phyloP scores from a whole-genome alignment of 495 filamentous ascomycete species.

The Penicillium chermesinum region DNA sequence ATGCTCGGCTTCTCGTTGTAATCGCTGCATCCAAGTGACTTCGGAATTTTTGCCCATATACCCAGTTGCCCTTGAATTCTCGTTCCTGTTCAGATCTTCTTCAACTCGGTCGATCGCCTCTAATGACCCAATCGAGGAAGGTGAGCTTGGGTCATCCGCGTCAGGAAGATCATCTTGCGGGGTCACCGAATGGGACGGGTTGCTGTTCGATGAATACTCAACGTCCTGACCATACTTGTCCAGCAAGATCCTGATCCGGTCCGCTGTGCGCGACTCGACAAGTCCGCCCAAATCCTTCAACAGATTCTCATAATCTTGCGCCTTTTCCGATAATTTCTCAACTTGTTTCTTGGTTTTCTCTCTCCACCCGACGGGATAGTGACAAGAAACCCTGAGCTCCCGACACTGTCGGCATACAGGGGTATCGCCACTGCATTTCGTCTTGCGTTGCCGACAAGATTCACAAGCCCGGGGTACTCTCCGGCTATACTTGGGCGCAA shows the following conservation, averaged over 20 bases:
- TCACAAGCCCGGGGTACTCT: constrained; percentile 59
- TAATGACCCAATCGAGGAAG: constrained; percentile 56
- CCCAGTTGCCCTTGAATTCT: constrained; percentile 49
- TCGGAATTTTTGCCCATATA: constrained; percentile 65
- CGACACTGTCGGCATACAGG: constrained; percentile 55
- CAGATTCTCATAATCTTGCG: constrained; percentile 46
- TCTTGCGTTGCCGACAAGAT: constrained; percentile 65
- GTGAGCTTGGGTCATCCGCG: constrained; percentile 16
- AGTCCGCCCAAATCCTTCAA: constrained; percentile 34
- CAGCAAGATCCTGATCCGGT: constrained; percentile 34
- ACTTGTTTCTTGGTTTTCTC: constrained; percentile 52
- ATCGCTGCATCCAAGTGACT: constrained; percentile 55
- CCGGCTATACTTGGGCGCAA: constrained; percentile 34
- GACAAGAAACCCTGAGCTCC: constrained; percentile 45
- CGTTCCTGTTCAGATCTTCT: constrained; percentile 53
- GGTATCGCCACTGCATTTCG: constrained; percentile 57
- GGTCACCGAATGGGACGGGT: constrained; percentile 28
- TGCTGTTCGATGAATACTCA: constrained; percentile 25
- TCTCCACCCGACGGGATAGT: constrained; percentile 54
- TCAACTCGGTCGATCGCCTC: constrained; percentile 57
- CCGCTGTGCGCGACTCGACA: constrained; percentile 30
- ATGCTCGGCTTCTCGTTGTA: constrained; percentile 35
- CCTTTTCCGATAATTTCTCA: constrained; percentile 41
- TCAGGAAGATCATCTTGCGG: constrained; percentile 30
- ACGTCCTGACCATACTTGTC: constrained; percentile 29